Evolutionary conservation across 805 yeast genomes (phyloP).

Genomic region (Tanozyma kutaoensis): DNA sequence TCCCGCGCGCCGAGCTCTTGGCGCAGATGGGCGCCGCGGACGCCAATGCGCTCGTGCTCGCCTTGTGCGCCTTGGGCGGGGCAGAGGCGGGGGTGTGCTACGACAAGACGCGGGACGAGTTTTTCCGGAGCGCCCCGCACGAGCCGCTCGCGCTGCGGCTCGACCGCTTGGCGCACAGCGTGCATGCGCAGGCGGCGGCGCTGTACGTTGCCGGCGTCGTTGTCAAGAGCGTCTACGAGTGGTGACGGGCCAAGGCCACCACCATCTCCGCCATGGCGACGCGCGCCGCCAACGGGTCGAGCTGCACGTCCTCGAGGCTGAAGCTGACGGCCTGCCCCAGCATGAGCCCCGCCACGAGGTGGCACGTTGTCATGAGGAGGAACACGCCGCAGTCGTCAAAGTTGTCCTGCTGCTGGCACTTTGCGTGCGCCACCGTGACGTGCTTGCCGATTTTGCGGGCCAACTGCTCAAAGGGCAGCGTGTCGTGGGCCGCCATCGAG

Average conservation of each 20-base stretch:
- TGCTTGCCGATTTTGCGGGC: constrained; percentile 10
- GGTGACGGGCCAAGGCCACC: too few species aligned
- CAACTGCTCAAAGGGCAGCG: constrained; percentile 13
- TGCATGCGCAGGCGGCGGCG: too few species aligned
- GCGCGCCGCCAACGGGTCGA: constrained; percentile 28
- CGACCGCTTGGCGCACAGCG: too few species aligned
- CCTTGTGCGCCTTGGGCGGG: too few species aligned
- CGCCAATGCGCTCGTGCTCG: too few species aligned
- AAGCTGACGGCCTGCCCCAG: constrained; percentile 18
- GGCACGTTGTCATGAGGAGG: constrained; percentile 24
- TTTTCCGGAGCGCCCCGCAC: too few species aligned
- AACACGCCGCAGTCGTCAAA: constrained; percentile 55
- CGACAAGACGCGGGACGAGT: too few species aligned
- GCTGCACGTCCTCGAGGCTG: constrained; percentile 22
- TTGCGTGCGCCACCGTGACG: constrained; percentile 15
- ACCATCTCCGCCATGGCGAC: constrained; percentile 4
- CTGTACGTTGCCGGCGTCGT: too few species aligned
- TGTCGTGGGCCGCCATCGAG: constrained; percentile 27
- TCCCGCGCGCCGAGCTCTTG: constrained; percentile 11
- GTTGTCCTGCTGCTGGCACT: constrained; percentile 48
- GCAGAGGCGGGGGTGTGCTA: too few species aligned
- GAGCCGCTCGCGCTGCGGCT: too few species aligned
- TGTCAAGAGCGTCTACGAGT: too few species aligned
- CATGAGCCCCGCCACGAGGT: constrained; percentile 15
- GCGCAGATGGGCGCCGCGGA: constrained; percentile 16